phyloP scores from a whole-genome alignment of 1,284 basidiomycete genomes.

The Sporisorium reilianum region DNA sequence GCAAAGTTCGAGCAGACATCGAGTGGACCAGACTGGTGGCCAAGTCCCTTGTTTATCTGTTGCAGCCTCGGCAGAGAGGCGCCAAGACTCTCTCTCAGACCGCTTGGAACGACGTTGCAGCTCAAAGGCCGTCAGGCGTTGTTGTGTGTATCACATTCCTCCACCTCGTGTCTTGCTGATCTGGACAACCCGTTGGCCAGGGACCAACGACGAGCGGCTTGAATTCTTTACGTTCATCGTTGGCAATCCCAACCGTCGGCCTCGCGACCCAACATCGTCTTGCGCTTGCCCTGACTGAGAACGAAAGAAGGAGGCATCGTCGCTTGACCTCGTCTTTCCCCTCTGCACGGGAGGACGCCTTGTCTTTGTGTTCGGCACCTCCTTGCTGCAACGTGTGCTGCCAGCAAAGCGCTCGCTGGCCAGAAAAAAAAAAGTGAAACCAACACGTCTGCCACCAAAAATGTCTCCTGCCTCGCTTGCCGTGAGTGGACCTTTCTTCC shows the following conservation, averaged over 20 bases:
- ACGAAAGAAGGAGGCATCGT: background rate
- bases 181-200: background rate
- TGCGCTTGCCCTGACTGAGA: background rate
- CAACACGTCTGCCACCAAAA: conserved; percentile 10
- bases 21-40: background rate
- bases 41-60: background rate
- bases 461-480: conserved; percentile 9
- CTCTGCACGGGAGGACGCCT: background rate
- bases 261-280: too few relatives aligned
- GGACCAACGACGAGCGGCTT: background rate
- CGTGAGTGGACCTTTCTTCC: background rate
- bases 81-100: background rate
- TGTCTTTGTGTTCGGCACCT: background rate
- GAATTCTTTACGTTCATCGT: too few relatives aligned
- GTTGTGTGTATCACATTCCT: conserved; percentile 7
- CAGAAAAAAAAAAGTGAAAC: conserved; percentile 1
- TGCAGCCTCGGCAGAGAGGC: background rate
- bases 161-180: background rate
- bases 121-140: background rate
- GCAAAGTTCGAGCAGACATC: background rate
- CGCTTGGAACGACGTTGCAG: background rate
- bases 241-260: too few relatives aligned
- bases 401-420: conserved; percentile 18
- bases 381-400: conserved; percentile 15
- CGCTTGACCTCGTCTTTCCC: background rate